These are phyloP conservation scores for Phylloporus sp. DNA, from an alignment of 768 basidiomycete species.

Conservation along the genomic window DNA sequence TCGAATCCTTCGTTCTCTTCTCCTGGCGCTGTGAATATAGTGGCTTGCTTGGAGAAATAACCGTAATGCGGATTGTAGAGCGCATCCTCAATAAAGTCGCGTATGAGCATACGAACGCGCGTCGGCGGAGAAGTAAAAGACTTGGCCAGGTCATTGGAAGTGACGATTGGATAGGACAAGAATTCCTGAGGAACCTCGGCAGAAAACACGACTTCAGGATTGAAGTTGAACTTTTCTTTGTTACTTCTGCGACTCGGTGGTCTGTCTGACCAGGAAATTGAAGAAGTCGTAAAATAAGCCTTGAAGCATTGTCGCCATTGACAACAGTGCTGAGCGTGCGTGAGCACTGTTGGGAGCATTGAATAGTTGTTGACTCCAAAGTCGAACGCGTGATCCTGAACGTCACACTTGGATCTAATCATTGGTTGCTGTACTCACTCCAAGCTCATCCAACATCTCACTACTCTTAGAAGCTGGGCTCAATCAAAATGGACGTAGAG, in stretches of 20 bases:
- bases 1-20: slow-evolving; percentile 51
- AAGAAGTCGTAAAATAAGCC: slow-evolving; percentile 24
- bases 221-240: slow-evolving; percentile 77
- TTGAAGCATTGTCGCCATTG: slow-evolving; percentile 23
- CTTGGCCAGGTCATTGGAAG: slow-evolving; percentile 64
- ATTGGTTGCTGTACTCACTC: neutral
- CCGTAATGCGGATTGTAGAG: slow-evolving; percentile 97
- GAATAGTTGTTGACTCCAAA: neutral
- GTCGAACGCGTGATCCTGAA: neutral
- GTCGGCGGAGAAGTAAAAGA: slow-evolving; percentile 56
- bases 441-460: neutral
- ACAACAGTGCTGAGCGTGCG: slow-evolving; percentile 15
- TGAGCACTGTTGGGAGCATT: slow-evolving; percentile 23
- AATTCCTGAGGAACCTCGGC: slow-evolving; percentile 43
- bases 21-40: slow-evolving; percentile 69
- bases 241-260: slow-evolving; percentile 8
- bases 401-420: slow-evolving; percentile 9
- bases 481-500: slow-evolving; percentile 39
- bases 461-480: neutral
- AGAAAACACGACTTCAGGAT: slow-evolving; percentile 54
- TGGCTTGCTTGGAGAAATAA: slow-evolving; percentile 92
- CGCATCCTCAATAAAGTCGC: slow-evolving; percentile 96
- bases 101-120: slow-evolving; percentile 87
- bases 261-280: slow-evolving; percentile 10
- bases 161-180: slow-evolving; percentile 53